Conservation (phyloP, 495 filamentous ascomycete species). For the Evansstolkia leycettana region DNA sequence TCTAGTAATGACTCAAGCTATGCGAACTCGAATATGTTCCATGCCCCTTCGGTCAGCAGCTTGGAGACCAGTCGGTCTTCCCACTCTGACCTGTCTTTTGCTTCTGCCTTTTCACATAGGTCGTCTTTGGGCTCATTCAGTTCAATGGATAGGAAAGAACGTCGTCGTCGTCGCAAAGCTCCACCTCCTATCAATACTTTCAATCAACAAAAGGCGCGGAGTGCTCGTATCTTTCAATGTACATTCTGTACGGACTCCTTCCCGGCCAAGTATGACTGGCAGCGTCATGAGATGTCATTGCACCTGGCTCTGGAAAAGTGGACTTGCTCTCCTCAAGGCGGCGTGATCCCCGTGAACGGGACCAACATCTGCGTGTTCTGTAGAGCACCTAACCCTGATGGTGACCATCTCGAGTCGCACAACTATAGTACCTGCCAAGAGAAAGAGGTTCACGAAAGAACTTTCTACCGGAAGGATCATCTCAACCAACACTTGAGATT, state of each 20-base stretch:
- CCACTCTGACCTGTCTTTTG: constrained; percentile 49
- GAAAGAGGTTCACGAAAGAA: constrained; percentile 56
- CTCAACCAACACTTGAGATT: constrained; percentile 73
- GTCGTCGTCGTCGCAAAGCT: constrained; percentile 54
- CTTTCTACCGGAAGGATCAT: constrained; percentile 84
- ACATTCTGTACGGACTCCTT: constrained; percentile 90
- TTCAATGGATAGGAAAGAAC: constrained; percentile 56
- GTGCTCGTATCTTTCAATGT: constrained; percentile 57
- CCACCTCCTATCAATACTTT: constrained; percentile 32
- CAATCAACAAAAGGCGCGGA: constrained; percentile 27
- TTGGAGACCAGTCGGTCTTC: constrained; percentile 59
- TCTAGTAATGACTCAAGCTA: constrained; percentile 54
- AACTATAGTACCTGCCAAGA: constrained; percentile 66
- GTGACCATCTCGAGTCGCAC: constrained; percentile 62
- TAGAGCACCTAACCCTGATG: constrained; percentile 48
- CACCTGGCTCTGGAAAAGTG: constrained; percentile 76
- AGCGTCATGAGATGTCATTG: constrained; percentile 78
- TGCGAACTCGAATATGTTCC: constrained; percentile 47
- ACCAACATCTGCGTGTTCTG: constrained; percentile 59
- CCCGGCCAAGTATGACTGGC: constrained; percentile 85
- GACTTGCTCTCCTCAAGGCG: constrained; percentile 59
- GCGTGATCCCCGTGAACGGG: constrained; percentile 29
- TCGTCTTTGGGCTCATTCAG: constrained; percentile 53
- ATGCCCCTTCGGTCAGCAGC: constrained; percentile 60
- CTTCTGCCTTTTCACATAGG: constrained; percentile 59